A percentile compares a stretch with the other conserved stretches of the same genome.
These are phyloP conservation scores for Aschersonia sp. DNA, from an alignment of 2,329 filamentous ascomycete species.

Conservation along the genomic window DNA sequence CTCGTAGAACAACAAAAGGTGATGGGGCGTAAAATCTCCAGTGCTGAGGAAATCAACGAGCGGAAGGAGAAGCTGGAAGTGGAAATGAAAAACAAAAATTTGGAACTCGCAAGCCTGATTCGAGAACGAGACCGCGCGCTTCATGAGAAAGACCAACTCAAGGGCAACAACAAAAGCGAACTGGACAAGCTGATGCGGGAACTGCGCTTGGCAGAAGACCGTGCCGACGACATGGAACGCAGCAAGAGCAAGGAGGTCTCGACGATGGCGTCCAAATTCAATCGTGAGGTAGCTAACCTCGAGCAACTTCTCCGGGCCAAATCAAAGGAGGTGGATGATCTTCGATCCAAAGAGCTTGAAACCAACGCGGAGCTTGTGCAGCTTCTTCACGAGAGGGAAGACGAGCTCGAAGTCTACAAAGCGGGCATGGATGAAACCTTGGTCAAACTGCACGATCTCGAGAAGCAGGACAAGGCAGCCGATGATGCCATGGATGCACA, in stretches of 20 bases:
- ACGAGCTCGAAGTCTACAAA: constrained; percentile 96
- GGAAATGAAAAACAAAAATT: constrained; percentile 97
- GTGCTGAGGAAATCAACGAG: constrained; percentile 93
- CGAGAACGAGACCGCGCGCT: constrained; percentile 85
- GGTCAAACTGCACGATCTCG: constrained; percentile 81
- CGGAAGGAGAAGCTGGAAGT: constrained; percentile 87
- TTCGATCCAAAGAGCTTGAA: constrained; percentile 63
- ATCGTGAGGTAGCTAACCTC: constrained; percentile 90
- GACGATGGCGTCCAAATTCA: constrained; percentile 88
- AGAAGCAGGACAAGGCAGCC: constrained; percentile 56
- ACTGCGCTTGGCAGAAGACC: constrained; percentile 79
- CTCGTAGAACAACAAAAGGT: constrained; percentile 92
- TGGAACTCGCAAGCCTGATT: constrained; percentile 98
- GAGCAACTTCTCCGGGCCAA: constrained; percentile 87
- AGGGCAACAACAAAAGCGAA: constrained; percentile 81
- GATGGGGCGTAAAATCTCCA: constrained; percentile 91
- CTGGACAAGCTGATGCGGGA: constrained; percentile 90
- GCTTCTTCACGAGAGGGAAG: constrained; percentile 82
- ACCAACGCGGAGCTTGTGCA: constrained; percentile 77
- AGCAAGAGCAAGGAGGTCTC: constrained; percentile 93
- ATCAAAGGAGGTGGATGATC: constrained; percentile 72
- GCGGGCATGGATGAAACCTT: constrained; percentile 94
- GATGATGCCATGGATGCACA: constrained; percentile 77
- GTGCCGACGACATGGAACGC: constrained; percentile 81
- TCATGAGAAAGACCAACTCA: constrained; percentile 82